Evolutionary conservation across 2,329 filamentous ascomycete genomes (phyloP).

Genomic region (Cercospora sesami): DNA sequence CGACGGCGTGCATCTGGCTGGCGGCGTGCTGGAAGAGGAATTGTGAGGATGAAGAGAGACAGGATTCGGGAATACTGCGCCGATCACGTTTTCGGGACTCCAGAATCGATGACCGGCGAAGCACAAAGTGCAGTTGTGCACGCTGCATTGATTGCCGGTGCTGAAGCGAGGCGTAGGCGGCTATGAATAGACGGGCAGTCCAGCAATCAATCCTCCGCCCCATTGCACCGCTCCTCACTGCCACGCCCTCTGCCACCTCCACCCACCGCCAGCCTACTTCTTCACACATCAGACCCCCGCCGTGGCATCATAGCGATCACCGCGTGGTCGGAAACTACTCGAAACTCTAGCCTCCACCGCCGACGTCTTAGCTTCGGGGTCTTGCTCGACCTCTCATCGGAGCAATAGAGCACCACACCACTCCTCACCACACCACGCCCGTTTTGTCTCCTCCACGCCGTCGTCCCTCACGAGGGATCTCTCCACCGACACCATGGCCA

Average conservation of each 20-base stretch:
- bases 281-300: too few relatives aligned
- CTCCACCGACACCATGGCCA: constrained; percentile 14
- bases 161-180: neutral
- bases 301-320: neutral
- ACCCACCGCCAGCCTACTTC: neutral
- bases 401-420: neutral
- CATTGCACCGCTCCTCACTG: neutral
- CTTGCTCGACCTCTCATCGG: neutral
- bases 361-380: constrained; percentile 4
- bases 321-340: neutral
- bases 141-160: neutral
- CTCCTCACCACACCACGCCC: neutral
- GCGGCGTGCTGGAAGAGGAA: neutral
- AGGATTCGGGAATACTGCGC: neutral
- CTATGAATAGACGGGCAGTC: neutral
- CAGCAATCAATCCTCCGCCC: neutral
- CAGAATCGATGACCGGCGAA: constrained; percentile 6
- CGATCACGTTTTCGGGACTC: constrained; percentile 5
- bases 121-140: neutral
- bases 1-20: neutral
- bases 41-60: neutral
- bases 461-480: constrained; percentile 14
- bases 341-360: neutral
- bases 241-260: neutral
- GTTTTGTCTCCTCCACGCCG: constrained; percentile 17